These are phyloP conservation scores for Cyclotella sp. DNA, from an alignment of 108 stramenopile genomes.

Conservation along the genomic window DNA sequence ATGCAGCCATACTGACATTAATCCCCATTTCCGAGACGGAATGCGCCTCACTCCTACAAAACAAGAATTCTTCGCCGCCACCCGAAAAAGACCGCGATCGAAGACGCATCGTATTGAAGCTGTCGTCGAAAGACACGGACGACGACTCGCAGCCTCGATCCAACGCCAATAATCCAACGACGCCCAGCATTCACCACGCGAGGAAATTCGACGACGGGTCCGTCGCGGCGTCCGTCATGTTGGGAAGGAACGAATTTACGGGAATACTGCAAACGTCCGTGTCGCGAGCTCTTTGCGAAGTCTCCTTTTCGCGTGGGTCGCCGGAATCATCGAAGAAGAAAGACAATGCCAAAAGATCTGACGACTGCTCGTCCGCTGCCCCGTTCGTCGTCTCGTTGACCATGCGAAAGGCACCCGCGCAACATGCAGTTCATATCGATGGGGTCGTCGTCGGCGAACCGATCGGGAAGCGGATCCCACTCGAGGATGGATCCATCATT, in stretches of 20 bases:
- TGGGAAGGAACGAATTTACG: slow-evolving; percentile 36
- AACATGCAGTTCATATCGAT: slow-evolving; percentile 18
- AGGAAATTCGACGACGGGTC: slow-evolving; percentile 21
- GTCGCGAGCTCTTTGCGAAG: slow-evolving; percentile 40
- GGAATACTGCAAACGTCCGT: slow-evolving; percentile 24
- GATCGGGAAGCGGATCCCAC: slow-evolving; percentile 11
- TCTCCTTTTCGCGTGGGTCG: slow-evolving; percentile 11
- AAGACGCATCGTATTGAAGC: slow-evolving; percentile 15
- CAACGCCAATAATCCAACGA: background rate
- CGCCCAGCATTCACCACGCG: slow-evolving; percentile 18
- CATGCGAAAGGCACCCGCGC: slow-evolving; percentile 33
- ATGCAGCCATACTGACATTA: slow-evolving; percentile 21
- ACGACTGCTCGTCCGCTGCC: background rate
- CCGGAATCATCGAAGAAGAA: background rate
- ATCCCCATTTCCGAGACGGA: slow-evolving; percentile 21
- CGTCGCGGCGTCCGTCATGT: slow-evolving; percentile 5
- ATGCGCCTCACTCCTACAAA: background rate
- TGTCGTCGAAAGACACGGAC: slow-evolving; percentile 14
- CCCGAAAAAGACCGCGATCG: background rate
- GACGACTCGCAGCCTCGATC: background rate
- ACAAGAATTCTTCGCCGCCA: background rate
- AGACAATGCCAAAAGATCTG: background rate
- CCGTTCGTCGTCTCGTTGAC: slow-evolving; percentile 15
- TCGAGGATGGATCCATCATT: slow-evolving; percentile 33
- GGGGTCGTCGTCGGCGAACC: slow-evolving; percentile 11